A percentile compares a stretch with the other conserved stretches of the same genome.
Evolutionary conservation across 1,284 basidiomycete species (phyloP).

Genomic region (Caloboletus inedulis): DNA sequence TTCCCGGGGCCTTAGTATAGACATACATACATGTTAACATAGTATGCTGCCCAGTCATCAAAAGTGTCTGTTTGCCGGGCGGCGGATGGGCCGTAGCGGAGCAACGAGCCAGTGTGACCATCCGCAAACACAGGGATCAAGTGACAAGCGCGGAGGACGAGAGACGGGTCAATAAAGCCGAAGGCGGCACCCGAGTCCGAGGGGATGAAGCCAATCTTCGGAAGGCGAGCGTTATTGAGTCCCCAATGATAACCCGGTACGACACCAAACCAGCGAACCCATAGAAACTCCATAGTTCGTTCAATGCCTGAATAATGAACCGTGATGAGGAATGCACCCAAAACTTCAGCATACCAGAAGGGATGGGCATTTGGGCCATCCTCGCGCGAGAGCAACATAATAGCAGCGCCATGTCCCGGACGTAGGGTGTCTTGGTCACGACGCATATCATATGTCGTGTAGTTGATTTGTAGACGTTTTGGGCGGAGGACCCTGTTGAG

Average conservation of each 20-base stretch:
- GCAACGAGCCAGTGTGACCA: too few relatives aligned
- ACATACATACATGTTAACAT: neutral
- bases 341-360: constrained; percentile 19
- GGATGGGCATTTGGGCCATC: constrained; percentile 8
- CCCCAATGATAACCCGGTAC: too few relatives aligned
- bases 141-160: too few relatives aligned
- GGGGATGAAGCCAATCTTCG: too few relatives aligned
- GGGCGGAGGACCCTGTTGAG: constrained; percentile 1
- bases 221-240: too few relatives aligned
- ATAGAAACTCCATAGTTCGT: too few relatives aligned
- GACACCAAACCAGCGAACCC: too few relatives aligned
- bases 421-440: constrained; percentile 20
- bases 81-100: too few relatives aligned
- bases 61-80: too few relatives aligned
- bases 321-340: neutral
- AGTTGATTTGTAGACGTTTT: constrained; percentile 9
- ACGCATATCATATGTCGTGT: constrained; percentile 13
- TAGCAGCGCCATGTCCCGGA: neutral
- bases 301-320: neutral
- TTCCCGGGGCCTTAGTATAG: neutral
- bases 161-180: too few relatives aligned
- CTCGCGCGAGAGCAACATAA: constrained; percentile 13
- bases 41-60: neutral
- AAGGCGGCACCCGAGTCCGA: too few relatives aligned
- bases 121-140: too few relatives aligned